Evolutionary conservation across 192 early-diverging fungal species (phyloP), one percentile per base, ranked within the genome.

Genomic region (Gigaspora rosea): DNA sequence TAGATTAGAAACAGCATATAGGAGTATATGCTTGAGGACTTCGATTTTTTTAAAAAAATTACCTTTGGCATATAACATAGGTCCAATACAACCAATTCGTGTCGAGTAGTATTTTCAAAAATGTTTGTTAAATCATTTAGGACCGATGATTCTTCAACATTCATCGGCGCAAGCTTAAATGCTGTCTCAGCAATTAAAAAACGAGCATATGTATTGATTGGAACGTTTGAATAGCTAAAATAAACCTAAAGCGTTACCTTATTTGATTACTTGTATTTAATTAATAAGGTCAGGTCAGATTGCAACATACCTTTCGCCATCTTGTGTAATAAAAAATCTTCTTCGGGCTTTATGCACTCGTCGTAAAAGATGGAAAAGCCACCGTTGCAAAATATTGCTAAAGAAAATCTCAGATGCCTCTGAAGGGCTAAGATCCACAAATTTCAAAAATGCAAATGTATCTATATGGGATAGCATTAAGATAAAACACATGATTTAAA

Each of bases 391-490:
- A 4, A 87, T 46, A 46, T 76, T 51, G 11, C 83, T 71, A 7
- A 78, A 78, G 56, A 84, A 86, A 13, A 84, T 76, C 32, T 80
- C 78, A 70, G 79, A 81, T 41, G 80, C 84, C 41, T 88, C 86
- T 13, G 79, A 58, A 2, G 88, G 84, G 1, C 79, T 81, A 7
- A 78, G 82, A 75, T 90, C 87, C 12, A 81, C 47, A 78, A 90
- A 89, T 22, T 85, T 85, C 3, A 87, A 68, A 71, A 91, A 91
- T 18, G 86, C 86, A 73, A 90, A 91, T 9, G 87, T 73, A 7
- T 81, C 83, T 68, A 73, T 35, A 32, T 20, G 12, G 22, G 20
- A 57, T 63, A 81, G 73, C 62, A 68, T 71, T 79, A 74, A 63
- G 65, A 22, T 10, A 12, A 36, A 54, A 61, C 5, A 47, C 41